Evolutionary conservation across 371 early-diverging fungal species (phyloP), one percentile per base, ranked within the genome.

Genomic region (Lichtheimia hyalospora): DNA sequence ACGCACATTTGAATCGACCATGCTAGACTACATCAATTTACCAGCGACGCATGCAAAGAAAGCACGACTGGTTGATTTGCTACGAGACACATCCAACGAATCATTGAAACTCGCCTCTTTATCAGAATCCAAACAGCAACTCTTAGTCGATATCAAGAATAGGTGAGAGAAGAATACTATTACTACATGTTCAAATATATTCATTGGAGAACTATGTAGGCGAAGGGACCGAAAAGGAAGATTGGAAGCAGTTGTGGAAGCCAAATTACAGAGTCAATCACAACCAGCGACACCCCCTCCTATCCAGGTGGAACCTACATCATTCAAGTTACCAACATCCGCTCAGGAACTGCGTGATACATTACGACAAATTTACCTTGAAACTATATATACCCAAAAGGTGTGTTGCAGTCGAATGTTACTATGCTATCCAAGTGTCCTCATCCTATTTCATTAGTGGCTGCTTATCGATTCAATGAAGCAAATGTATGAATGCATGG

Each of bases 301-400:
- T 46, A 46, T 46, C 16, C 8, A 55, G 4, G 56, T 20, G 8
- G 44, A 55, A n/a, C 23, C 16, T n/a, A 12, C 46, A 21, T 46
- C 21, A 5, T 55, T 43, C 16, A 24, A 55, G 21, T 16, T 55
- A 15, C 56, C 56, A 25, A 14, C 13, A 42, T 40, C 56, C 2
- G 27, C 27, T 14, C 43, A 44, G 42, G 18, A 34, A 7, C 42
- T 55, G 6, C n/a, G n/a, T 13, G 15, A 8, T 18, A n/a, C 56
- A 24, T 27, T 55, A 44, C 56, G 41, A 44, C 25, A 55, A 41
- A 20, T 55, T 16, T 55, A 55, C 27, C 24, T 25, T 27, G 44
- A 41, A 23, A 44, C 56, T 42, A 16, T 55, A 3, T 55, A 55
- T 44, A 55, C 44, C 13, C 42, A 55, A 20, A 55, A 55, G 44